Evolutionary conservation across 495 filamentous ascomycete genomes (phyloP), one percentile per base, ranked within the genome.

Genomic region (Xylaria telfairii): DNA sequence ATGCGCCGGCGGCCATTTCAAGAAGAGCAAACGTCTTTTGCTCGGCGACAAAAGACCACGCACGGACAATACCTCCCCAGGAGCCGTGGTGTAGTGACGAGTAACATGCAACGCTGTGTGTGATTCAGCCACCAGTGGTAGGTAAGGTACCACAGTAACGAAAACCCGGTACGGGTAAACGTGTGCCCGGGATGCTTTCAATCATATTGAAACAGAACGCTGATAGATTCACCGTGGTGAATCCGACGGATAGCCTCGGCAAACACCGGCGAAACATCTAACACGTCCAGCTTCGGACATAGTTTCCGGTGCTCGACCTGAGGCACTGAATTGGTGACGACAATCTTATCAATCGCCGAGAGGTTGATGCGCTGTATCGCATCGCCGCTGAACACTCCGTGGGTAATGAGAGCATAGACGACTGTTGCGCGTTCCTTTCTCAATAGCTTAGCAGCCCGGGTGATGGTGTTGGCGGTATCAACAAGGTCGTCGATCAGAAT

Each of bases 171-270:
- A 54, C 24, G 21, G 44, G 54, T 47, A 17, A 28, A 62, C 34
- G 32, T 30, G 28, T 62, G 47, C 37, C 70, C 59, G 10, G 7
- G 30, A 32, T 19, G 6, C 24, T 71, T 37, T 85, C 85, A 91
- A 80, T 96, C 93, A 75, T 96, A 93, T 83, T 96, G 93, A 82
- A 99, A 98, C 65, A 99, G 88, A 65, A 96, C 93, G 80, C 94
- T 97, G 82, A 99, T 97, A 75, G 94, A 97, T 84, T 99, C 96
- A 68, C 96, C 96, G 82, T 98, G 95, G 81, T 98, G 96, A 63
- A 99, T 96, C 54, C 96, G 88, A 62, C 96, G 92, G 78, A 99
- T 97, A 21, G 96, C 96, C 90, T 99, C 96, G 53, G 92, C 96
- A 83, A 99, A 99, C 72, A 98, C 91, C 71, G 92, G 88, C 39